Conservation (phyloP, 345 rosid genomes). For the Eucalyptus curtisii region DNA sequence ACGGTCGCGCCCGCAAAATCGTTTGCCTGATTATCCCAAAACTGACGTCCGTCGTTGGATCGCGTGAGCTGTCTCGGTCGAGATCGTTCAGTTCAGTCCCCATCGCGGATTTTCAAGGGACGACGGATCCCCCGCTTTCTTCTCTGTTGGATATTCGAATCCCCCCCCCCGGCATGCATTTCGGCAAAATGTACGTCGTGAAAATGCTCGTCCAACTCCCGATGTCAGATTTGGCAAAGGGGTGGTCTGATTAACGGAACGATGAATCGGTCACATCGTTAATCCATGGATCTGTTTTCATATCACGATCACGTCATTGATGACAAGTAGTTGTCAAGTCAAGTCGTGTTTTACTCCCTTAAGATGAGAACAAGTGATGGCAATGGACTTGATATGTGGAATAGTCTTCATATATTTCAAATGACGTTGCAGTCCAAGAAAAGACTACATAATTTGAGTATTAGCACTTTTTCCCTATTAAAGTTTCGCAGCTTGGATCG, state of each 20-base stretch:
- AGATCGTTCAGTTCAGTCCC: neutral
- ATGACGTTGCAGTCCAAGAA: no score
- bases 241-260: neutral
- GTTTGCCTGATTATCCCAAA: neutral
- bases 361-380: no score
- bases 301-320: no score
- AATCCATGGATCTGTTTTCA: no score
- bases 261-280: no score
- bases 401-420: no score
- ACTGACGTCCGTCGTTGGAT: neutral
- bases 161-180: neutral
- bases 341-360: no score
- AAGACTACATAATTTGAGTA: neutral
- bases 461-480: no score
- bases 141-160: neutral
- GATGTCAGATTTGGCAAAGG: neutral
- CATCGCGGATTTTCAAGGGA: neutral
- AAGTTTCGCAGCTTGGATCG: neutral
- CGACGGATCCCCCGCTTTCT: neutral
- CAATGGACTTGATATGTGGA: no score
- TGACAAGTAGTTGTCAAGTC: no score
- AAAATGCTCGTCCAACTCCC: neutral
- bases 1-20: neutral
- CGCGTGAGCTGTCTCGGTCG: neutral
- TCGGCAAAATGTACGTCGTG: neutral